Conservation (phyloP, 352 stramenopile species). For the Phytophthora constricta region DNA sequence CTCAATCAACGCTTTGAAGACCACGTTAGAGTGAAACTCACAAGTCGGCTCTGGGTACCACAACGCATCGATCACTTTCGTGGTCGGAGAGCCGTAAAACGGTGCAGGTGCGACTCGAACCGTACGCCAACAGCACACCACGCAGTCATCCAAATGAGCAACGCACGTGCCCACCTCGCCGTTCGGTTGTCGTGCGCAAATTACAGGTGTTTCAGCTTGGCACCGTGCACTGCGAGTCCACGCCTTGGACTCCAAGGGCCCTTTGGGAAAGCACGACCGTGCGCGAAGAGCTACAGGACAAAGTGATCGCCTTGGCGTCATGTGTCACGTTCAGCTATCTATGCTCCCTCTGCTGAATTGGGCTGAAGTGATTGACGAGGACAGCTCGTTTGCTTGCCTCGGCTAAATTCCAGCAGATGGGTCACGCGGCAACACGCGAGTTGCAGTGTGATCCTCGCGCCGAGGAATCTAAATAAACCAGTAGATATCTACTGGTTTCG, state of each 20-base stretch:
- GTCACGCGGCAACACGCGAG: background rate
- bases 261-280: no score
- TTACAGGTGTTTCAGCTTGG: constrained; percentile 31
- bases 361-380: constrained; percentile 25
- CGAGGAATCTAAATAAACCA: background rate
- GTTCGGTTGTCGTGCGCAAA: constrained; percentile 28
- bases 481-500: no score
- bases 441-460: constrained; percentile 12
- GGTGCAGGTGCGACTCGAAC: constrained; percentile 12
- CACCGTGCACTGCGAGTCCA: constrained; percentile 9
- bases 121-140: constrained; percentile 18
- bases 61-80: background rate
- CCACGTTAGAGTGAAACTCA: background rate
- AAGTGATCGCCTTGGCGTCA: background rate
- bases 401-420: constrained; percentile 1
- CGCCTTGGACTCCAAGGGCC: no score
- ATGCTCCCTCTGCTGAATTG: background rate
- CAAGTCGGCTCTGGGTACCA: background rate
- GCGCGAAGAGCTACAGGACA: no score
- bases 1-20: background rate
- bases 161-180: constrained; percentile 22
- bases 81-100: constrained; percentile 19
- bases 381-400: constrained; percentile 34
- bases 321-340: constrained; percentile 11
- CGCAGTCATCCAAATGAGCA: constrained; percentile 27